A percentile compares a stretch with the other conserved stretches of the same genome.
phyloP scores from a whole-genome alignment of 371 early-diverging fungal genomes.

The Polyrhizophydium stewartii region DNA sequence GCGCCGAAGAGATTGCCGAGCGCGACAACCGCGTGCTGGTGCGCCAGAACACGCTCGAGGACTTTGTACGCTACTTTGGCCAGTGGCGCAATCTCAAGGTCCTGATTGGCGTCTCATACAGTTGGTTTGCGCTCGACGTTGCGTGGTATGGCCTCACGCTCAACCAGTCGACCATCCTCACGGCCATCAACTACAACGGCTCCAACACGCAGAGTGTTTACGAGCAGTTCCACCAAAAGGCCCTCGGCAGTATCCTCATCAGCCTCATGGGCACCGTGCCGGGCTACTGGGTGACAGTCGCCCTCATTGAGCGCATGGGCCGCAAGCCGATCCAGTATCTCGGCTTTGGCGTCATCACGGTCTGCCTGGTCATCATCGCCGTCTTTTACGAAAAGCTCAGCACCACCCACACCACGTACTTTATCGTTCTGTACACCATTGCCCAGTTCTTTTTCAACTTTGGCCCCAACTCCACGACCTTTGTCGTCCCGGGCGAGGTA shows the following conservation, averaged over 20 bases:
- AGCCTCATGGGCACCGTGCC: constrained; percentile 76
- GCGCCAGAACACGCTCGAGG: not conserved
- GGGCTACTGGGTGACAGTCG: constrained; percentile 82
- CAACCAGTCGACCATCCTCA: constrained; percentile 69
- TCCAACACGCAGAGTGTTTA: constrained; percentile 54
- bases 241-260: constrained; percentile 79
- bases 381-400: constrained; percentile 52
- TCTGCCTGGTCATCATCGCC: constrained; percentile 72
- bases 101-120: constrained; percentile 69
- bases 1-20: not conserved
- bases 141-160: constrained; percentile 87
- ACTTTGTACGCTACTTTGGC: constrained; percentile 71
- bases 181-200: constrained; percentile 58
- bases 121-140: constrained; percentile 85
- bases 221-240: constrained; percentile 25
- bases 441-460: constrained; percentile 89
- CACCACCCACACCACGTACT: constrained; percentile 45
- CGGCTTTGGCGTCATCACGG: constrained; percentile 68
- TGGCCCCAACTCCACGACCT: constrained; percentile 88
- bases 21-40: constrained; percentile 3
- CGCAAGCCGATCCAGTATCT: constrained; percentile 76
- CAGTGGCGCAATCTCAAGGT: constrained; percentile 73
- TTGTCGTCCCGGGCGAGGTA: constrained; percentile 79
- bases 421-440: constrained; percentile 68
- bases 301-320: constrained; percentile 72